phyloP scores from a whole-genome alignment of 257 asterid species.

The Petunia axillaris region DNA sequence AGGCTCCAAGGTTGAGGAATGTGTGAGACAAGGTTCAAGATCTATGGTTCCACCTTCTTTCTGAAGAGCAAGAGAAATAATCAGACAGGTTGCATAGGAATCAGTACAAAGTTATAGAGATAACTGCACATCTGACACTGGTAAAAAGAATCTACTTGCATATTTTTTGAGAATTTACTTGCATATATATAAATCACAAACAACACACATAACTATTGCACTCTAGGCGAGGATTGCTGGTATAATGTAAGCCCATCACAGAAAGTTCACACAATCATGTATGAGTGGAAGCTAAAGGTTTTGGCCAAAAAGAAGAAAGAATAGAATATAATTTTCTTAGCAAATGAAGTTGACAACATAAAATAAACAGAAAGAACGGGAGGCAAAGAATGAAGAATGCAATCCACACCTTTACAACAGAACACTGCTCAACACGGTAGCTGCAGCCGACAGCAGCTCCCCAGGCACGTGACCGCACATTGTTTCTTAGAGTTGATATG shows the following conservation, averaged over 20 bases:
- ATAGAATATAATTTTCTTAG: neutral
- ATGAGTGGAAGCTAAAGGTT: neutral
- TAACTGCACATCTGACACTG: slow-evolving; percentile 19
- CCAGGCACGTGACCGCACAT: slow-evolving; percentile 98
- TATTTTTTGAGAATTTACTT: slow-evolving; percentile 13
- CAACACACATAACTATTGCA: neutral
- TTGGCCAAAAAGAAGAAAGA: neutral
- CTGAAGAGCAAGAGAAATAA: slow-evolving; percentile 45
- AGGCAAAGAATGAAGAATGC: slow-evolving; percentile 25
- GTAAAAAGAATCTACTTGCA: slow-evolving; percentile 22
- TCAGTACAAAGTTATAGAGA: neutral
- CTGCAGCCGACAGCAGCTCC: slow-evolving; percentile 96
- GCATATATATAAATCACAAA: neutral
- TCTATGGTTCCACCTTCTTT: slow-evolving; percentile 89
- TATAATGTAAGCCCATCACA: slow-evolving; percentile 4
- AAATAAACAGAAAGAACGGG: neutral
- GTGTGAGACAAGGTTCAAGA: slow-evolving; percentile 91
- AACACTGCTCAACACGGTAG: slow-evolving; percentile 87
- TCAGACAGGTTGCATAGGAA: slow-evolving; percentile 15
- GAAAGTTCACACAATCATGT: neutral
- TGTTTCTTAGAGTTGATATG: slow-evolving; percentile 87
- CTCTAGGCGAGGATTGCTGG: neutral
- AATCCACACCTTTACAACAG: slow-evolving; percentile 76
- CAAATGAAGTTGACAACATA: neutral
- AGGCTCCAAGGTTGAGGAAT: slow-evolving; percentile 96